Evolutionary conservation across 176 grass and related monocot species (phyloP), one percentile per base, ranked within the genome.

Genomic region (Musa schizocarpa): DNA sequence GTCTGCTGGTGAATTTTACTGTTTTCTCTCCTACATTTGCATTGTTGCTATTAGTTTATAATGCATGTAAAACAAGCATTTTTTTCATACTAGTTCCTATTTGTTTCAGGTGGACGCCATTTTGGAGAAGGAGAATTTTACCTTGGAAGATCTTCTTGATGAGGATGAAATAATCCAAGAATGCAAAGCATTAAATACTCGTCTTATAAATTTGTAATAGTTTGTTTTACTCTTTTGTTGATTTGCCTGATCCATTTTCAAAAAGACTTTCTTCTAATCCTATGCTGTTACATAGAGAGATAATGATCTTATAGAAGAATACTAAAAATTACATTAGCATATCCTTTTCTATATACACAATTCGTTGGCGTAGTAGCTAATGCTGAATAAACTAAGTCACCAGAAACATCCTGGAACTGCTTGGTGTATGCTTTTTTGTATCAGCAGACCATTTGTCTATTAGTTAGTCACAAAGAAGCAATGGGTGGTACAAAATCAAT

Each of bases 141-240:
- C 92, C 59, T 82, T 97, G 75, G 90, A 92, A 75, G 90, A 91
- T 19, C 85, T 97, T 85, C 90, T 97, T 64, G 94, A 97, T 54
- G 94, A 97, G 63, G 94, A 97, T 87, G 94, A 97, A 85, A 90
- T 97, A 86, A 93, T 97, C 78, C 94, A 97, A 87, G 94, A 97
- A 82, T 97, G 94, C 90, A 97, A 93, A 93, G 88, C 86, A 78
- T 74, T 90, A 73, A 97, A 93, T 78, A 88, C 82, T 54, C 88
- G 94, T 27, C 84, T 97, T 83, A 93, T 97, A 73, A 97, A 97
- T 90, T 97, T 97, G 90, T 97, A 97, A 67, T 59, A 22, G 68
- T 73, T 76, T 68, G 77, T 79, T 67, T 59, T 63, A 54, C 20
- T 29, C 74, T 82, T 80, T 58, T 77, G 50, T 58, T 69, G 34